Conservation (phyloP, 345 rosid genomes). For the Eucalyptus tenuipes region DNA sequence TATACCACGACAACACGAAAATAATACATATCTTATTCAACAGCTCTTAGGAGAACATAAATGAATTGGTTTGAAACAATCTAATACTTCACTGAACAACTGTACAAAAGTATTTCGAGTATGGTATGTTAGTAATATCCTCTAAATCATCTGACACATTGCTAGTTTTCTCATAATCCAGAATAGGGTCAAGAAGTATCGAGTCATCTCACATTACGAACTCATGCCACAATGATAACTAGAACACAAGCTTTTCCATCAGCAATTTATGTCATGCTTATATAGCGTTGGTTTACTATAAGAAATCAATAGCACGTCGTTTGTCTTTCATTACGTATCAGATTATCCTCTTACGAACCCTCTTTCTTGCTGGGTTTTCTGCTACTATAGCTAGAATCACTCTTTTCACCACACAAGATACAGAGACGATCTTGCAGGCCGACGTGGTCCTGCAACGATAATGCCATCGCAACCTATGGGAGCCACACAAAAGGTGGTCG, state of each 20-base stretch:
- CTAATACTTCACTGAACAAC: not conserved
- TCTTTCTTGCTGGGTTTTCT: not conserved
- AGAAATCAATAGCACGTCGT: not conserved
- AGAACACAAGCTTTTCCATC: not conserved
- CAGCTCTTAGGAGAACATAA: not conserved
- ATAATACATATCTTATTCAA: not conserved
- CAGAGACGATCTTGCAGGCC: too few relatives aligned
- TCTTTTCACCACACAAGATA: too few relatives aligned
- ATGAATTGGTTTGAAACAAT: not conserved
- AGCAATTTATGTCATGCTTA: not conserved
- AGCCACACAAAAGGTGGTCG: too few relatives aligned
- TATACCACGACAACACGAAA: not conserved
- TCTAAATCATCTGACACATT: not conserved
- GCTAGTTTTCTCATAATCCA: fast-evolving
- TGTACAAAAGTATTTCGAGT: not conserved
- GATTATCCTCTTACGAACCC: not conserved
- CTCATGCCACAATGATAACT: not conserved
- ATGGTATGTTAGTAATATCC: not conserved
- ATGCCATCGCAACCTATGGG: too few relatives aligned
- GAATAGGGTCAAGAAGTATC: not conserved
- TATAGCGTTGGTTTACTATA: not conserved
- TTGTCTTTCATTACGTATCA: not conserved
- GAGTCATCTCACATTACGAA: not conserved
- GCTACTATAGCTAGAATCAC: not conserved
- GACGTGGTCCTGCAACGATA: too few relatives aligned